Base-by-base conservation (phyloP, 768 basidiomycete genomes). In the Pisolithus marmoratus region DNA sequence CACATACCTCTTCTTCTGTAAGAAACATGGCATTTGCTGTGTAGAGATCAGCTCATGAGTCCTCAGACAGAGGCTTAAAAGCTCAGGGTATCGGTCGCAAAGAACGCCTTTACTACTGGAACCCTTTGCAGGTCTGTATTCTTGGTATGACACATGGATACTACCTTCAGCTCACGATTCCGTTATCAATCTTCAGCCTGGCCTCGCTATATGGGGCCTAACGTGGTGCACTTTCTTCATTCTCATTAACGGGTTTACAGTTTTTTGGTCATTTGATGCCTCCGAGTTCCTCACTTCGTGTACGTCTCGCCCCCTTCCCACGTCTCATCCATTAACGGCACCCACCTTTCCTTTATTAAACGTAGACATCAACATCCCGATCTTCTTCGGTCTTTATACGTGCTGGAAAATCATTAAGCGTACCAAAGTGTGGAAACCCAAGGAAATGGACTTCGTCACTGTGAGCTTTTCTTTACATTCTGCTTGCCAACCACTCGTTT, bases 391-490 rank as follows among this genome's bases (percentile, higher is more conserved):
- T 53, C 61, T 65, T 31, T 64, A 54, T 51, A 11, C 56, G 8
- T 59, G 54, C 36, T 66, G 52, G 55, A 64, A 66, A 49, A 6
- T 55, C 6, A 23, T 9, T 22, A 62, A 56, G 40, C 51, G 42
- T 46, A 58, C 65, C 1, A 38, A 44, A 38, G 20, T 71, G 40
- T 84, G 84, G 84, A 76, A 74, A 52, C 72, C 80, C 2, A 50
- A 72, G 22, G 81, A 87, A 59, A 87, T 85, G 84, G 85, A 87
- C 65, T 83, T 86, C 50, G 76, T 81, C 50, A 84, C 84, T 15
- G 82, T 81, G 46, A 55, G 78, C 70, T 46, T 14, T 40, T 19
- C 24, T 23, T 41, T 20, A 40, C n/a, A 15, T 26, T 17, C 41
- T 17, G 11, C 26, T 8, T 4, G 8, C 43, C 26, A 15, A n/a